A percentile compares a stretch with the other conserved stretches of the same genome.
Conservation (phyloP, 2,329 filamentous ascomycete genomes). For the Cladophialophora psammophila region DNA sequence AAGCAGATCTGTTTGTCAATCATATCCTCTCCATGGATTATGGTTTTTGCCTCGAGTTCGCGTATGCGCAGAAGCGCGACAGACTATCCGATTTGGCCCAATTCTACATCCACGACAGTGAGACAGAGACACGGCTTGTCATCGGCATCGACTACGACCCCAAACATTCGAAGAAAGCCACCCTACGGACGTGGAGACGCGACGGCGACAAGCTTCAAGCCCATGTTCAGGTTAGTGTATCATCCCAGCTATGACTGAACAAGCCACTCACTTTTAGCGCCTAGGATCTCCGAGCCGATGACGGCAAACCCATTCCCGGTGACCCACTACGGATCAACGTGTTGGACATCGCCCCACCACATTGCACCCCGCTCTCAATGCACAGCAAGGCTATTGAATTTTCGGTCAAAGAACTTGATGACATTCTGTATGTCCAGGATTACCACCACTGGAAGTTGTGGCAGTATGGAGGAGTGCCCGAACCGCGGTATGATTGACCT, state of each 20-base stretch:
- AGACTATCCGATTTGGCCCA: background rate
- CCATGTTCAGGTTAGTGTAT: conserved; percentile 5
- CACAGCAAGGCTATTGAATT: background rate
- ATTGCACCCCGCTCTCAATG: background rate
- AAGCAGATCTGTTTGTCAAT: background rate
- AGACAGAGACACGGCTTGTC: background rate
- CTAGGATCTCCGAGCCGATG: background rate
- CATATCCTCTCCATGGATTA: background rate
- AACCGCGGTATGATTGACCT: too few relatives aligned
- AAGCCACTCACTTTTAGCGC: background rate
- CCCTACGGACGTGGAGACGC: conserved; percentile 1
- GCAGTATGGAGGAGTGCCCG: too few relatives aligned
- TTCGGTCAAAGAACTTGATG: background rate
- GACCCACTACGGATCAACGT: background rate
- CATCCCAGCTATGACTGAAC: background rate
- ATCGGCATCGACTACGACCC: conserved; percentile 1
- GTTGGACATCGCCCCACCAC: background rate
- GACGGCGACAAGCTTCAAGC: background rate
- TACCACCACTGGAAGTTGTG: too few relatives aligned
- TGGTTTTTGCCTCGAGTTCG: background rate
- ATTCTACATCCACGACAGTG: conserved; percentile 6
- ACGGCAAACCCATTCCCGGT: background rate
- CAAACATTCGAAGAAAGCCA: background rate
- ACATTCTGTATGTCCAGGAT: background rate
- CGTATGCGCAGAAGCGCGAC: background rate